Evolutionary conservation across 345 rosid species (phyloP).

Genomic region (Citrus glauca): DNA sequence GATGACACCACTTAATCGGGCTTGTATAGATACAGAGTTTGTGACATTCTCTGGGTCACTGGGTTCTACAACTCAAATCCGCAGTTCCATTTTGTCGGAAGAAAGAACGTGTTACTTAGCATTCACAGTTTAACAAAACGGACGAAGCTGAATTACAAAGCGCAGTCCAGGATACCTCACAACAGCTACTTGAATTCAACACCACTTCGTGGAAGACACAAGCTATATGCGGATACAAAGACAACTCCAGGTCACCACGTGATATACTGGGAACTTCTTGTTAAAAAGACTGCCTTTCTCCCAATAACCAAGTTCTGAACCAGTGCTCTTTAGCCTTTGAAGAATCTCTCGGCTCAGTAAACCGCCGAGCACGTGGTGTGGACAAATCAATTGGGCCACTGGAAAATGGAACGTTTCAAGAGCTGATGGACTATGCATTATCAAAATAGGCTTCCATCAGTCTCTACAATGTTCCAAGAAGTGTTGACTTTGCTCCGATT

Average conservation of each 20-base stretch:
- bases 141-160: constrained; percentile 81
- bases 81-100: no score
- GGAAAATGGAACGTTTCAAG: constrained; percentile 63
- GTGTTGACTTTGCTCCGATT: constrained; percentile 79
- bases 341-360: constrained; percentile 72
- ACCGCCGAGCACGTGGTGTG: constrained; percentile 73
- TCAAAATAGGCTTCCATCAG: no score
- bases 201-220: constrained; percentile 84
- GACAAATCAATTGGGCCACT: constrained; percentile 74
- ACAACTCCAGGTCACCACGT: constrained; percentile 85
- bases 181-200: constrained; percentile 36
- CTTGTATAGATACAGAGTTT: no score
- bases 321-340: constrained; percentile 83
- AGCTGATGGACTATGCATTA: no score
- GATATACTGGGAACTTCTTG: constrained; percentile 53
- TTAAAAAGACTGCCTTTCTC: no score
- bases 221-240: constrained; percentile 72
- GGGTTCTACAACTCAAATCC: no score
- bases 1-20: no score
- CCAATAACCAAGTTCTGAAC: constrained; percentile 6
- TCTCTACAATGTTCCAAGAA: no score
- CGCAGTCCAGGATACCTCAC: constrained; percentile 66
- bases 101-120: constrained; percentile 88
- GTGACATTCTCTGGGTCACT: no score
- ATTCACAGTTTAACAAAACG: constrained; percentile 81